phyloP scores from a whole-genome alignment of 2,329 filamentous ascomycete genomes.

The Helotiales sp. region DNA sequence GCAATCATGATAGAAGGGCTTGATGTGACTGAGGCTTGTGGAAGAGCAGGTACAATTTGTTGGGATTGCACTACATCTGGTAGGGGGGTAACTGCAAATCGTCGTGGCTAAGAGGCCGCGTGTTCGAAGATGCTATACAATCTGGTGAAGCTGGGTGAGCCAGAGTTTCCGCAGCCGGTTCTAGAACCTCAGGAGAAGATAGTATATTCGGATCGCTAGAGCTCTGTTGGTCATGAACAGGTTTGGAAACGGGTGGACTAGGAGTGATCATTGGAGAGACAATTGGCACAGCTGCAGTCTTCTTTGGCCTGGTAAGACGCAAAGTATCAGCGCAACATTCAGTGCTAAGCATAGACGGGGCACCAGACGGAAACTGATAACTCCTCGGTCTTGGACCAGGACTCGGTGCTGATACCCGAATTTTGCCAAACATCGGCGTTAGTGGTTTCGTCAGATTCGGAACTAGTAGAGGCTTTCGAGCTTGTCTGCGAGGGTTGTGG shows the following conservation, averaged over 20 bases:
- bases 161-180: too few relatives aligned
- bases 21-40: background rate
- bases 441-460: background rate
- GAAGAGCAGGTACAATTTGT: background rate
- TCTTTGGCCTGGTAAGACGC: background rate
- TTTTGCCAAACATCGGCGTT: background rate
- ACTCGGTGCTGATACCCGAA: background rate
- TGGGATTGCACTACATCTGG: background rate
- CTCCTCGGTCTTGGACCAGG: background rate
- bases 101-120: background rate
- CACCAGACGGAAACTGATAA: background rate
- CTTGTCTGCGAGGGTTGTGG: background rate
- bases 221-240: background rate
- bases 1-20: background rate
- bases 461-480: background rate
- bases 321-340: background rate
- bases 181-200: too few relatives aligned
- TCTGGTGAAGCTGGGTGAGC: background rate
- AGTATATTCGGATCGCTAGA: too few relatives aligned
- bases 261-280: background rate
- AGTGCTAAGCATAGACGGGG: background rate
- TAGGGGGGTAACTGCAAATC: background rate
- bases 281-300: background rate
- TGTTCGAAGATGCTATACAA: background rate
- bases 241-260: background rate